Base-by-base conservation (phyloP, 2,329 filamentous ascomycete genomes). In the Sclerotinia sclerotiorum region DNA sequence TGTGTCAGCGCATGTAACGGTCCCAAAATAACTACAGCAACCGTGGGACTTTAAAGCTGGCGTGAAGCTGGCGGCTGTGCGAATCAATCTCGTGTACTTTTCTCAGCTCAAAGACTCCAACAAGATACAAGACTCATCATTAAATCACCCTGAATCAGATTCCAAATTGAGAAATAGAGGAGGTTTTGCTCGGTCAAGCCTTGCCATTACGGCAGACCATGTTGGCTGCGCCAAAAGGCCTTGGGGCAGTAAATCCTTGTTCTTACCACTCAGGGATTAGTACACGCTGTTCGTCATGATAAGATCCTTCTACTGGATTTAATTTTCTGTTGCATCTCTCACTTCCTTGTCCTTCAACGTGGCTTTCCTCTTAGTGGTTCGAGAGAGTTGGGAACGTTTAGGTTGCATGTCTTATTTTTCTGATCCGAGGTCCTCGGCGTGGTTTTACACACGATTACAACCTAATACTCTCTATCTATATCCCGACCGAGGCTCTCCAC, bases 401-500 rank as follows among this genome's bases (percentile, higher is more conserved):
- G 49, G 58, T 49, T 62, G 58, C 58, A 62, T 35, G 21, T 62
- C 58, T 19, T 32, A 55, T 35, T 49, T 49, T 48, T n/a, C 19
- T 58, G 21, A 32, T 48, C 58, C 58, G 58, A 49, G 58, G 58
- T 49, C 44, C 58, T 62, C 58, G 58, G 58, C 46, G 44, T 62
- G 44, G 19, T 35, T 62, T 24, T 49, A 35, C 49, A 51, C 7
- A 49, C 5, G 46, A 62, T 62, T 51, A 62, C 46, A 49, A 35
- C 27, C 44, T 19, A 61, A n/a, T 61, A 7, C 13, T 49, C 42
- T 29, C 29, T 29, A 29, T 29, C 2, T 48, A 48, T 48, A 17
- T 32, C 44, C 42, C 13, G 57, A 49, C 58, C 58, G 58, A 62
- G 44, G 58, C 58, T 62, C 58, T 35, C 58, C 58, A 62, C 58